Evolutionary conservation across 345 rosid species (phyloP), one percentile per base, ranked within the genome.

Genomic region (Excoecaria agallocha): DNA sequence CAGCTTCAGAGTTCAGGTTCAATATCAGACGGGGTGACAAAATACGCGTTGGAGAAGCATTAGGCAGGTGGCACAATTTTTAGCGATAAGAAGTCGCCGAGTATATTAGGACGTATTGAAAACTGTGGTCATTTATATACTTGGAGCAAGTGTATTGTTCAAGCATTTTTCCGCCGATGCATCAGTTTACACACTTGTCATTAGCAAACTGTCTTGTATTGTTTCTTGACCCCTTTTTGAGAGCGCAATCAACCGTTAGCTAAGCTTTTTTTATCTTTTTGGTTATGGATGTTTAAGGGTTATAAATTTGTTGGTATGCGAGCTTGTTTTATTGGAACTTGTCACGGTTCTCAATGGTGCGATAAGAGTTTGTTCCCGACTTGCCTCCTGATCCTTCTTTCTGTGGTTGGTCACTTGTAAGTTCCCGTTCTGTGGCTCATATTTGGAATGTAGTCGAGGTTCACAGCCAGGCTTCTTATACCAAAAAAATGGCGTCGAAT

Each of bases 1-100:
- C 78, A 67, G 82, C 89, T 10, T 83, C 93, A 12, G 88, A 85
- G 59, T 95, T 88, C 82, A 82, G 81, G 73, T 95, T 91, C 77
- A 80, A 82, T 64, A 58, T 93, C 69, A 80, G 78, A 43, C 84
- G 80, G 12, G 94, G 97, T 15, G 96, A 95, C 12, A 87, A 85
- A 86, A 83, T 91, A 41, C 89, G 84, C 16, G 91, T 88, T 58
- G 98, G 99, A 67, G 82, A 93, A 82, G 93, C 96, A 46, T 68
- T 93, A 49, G 96, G 96, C 30, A 86, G 87, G 74, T 93, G 96
- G 93, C 81, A 85, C 57, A 83, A 75, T n/a, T 35, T 25, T 61
- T 60, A 66, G 63, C 39, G 15, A 61, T 66, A 62, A 71, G 39
- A 6, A 37, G 19, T n/a, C 39, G 0, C 39, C 6, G 38, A 3